These are phyloP conservation scores for Protomyces inundatus DNA, from an alignment of 1,139 yeast genomes.

Conservation along the genomic window DNA sequence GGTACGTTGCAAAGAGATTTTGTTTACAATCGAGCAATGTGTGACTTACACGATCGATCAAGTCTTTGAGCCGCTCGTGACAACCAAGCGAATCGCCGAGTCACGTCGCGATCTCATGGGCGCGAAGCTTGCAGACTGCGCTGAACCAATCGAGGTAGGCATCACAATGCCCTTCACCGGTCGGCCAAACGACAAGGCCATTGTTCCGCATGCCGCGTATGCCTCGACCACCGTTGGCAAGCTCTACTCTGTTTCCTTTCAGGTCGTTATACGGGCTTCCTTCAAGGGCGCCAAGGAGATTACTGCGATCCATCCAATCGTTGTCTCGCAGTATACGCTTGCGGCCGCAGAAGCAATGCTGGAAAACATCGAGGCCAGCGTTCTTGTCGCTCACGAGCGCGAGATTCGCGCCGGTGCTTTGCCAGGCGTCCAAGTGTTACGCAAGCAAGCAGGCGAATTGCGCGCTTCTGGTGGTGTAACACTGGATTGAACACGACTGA, in stretches of 20 bases:
- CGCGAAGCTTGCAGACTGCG: constrained; percentile 4
- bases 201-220: constrained; percentile 1
- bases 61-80: background rate
- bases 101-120: constrained; percentile 9
- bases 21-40: constrained; percentile 13
- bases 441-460: background rate
- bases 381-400: background rate
- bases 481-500: background rate
- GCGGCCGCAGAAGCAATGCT: constrained; percentile 11
- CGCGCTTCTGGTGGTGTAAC: background rate
- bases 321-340: constrained; percentile 15
- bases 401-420: background rate
- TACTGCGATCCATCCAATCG: constrained; percentile 1
- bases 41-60: background rate
- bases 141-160: constrained; percentile 4
- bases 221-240: constrained; percentile 6
- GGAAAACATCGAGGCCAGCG: constrained; percentile 15
- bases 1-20: constrained; percentile 13
- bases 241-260: constrained; percentile 11
- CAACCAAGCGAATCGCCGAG: constrained; percentile 11
- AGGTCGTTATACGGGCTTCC: constrained; percentile 4
- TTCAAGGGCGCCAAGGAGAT: constrained; percentile 25
- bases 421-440: background rate
- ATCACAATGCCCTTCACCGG: constrained; percentile 1
- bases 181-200: constrained; percentile 7